Evolutionary conservation across 331 rosid species (phyloP), one percentile per base, ranked within the genome.

Genomic region (Cydonia oblonga): DNA sequence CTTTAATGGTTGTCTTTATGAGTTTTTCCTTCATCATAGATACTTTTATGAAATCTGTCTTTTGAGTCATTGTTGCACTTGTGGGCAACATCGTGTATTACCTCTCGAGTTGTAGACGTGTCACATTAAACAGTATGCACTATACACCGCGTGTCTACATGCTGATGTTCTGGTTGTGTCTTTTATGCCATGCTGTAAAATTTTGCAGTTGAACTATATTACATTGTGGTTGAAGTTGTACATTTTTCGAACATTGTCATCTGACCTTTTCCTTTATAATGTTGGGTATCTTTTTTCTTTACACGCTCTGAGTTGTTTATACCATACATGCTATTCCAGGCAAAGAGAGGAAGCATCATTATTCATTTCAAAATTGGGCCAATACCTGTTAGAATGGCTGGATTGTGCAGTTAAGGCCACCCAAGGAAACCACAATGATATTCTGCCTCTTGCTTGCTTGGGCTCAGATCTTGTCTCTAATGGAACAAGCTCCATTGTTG

Each of bases 291-390:
- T 18, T 38, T 24, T 66, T 44, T 60, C 8, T 49, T 71, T 40
- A 56, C 23, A 25, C 70, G 22, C 22, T 38, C 15, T 62, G 72
- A 6, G 78, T 65, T 72, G 52, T 29, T 54, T 51, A 26, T 53
- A 32, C 32, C 13, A 69, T 53, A 65, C 23, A 25, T 75, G 28
- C 22, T 49, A 25, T 85, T 66, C 72, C 86, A 93, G 97, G 92
- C 81, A 86, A 87, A 73, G 77, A 64, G 83, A 77, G 63, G 76
- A 68, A 46, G 80, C 71, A 70, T 83, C 89, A 61, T 54, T 83
- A 57, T 90, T 86, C 75, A 61, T 75, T 68, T 85, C 89, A 22
- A 84, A 85, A 78, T 35, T 90, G 84, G 84, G 86, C 64, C 85
- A 76, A 26, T 69, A 22, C 88, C 63, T 93, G 80, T 78, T 87